A percentile compares a stretch with the other conserved stretches of the same genome.
Evolutionary conservation across 768 basidiomycete genomes (phyloP).

Genomic region (Hypsizygus marmoreus): DNA sequence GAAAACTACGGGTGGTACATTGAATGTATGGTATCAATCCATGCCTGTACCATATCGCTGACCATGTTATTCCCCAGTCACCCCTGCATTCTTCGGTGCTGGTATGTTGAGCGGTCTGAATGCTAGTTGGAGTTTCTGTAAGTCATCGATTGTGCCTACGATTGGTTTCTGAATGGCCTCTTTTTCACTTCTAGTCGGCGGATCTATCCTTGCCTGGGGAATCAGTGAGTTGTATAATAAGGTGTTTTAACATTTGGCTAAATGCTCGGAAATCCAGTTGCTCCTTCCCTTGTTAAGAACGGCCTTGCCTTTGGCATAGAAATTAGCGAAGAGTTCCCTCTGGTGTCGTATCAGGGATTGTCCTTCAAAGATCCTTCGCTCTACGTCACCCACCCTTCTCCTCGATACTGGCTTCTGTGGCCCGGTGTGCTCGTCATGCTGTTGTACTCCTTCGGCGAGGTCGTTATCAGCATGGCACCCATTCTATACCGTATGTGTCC

Average conservation of each 20-base stretch:
- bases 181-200: constrained; percentile 40
- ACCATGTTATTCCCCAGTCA: constrained; percentile 29
- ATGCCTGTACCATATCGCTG: background rate
- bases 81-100: constrained; percentile 60
- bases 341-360: constrained; percentile 45
- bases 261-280: constrained; percentile 32
- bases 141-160: constrained; percentile 18
- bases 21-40: constrained; percentile 40
- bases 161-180: background rate
- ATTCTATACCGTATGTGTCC: constrained; percentile 28
- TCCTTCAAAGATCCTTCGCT: constrained; percentile 44
- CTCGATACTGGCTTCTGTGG: constrained; percentile 66
- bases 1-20: constrained; percentile 62
- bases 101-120: constrained; percentile 62
- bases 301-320: constrained; percentile 49
- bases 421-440: constrained; percentile 65
- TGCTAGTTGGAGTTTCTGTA: constrained; percentile 59
- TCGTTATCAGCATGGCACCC: constrained; percentile 42
- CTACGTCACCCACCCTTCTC: constrained; percentile 47
- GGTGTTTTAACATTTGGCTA: background rate
- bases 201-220: constrained; percentile 60
- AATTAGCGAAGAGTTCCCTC: constrained; percentile 39
- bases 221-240: constrained; percentile 40
- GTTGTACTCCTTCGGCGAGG: constrained; percentile 58
- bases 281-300: constrained; percentile 52